Evolutionary conservation across 192 early-diverging fungal genomes (phyloP).

Genomic region (Coemansia pectinata): DNA sequence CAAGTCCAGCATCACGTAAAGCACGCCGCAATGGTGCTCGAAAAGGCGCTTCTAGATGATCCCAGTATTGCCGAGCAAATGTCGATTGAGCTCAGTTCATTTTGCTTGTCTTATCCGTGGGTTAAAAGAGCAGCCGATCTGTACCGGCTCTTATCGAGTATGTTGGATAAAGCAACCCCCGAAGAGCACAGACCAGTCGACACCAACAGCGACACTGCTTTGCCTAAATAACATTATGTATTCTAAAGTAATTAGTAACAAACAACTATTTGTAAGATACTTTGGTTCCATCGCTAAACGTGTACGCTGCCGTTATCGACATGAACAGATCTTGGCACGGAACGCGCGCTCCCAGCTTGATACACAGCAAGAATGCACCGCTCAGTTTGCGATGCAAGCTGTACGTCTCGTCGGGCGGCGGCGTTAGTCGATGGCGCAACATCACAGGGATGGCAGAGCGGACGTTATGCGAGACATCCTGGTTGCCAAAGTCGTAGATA

Average conservation of each 20-base stretch:
- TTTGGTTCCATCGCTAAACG: slow-evolving; percentile 32
- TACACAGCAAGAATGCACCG: slow-evolving; percentile 89
- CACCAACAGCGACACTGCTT: background rate
- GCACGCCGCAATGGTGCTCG: slow-evolving; percentile 28
- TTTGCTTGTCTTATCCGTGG: slow-evolving; percentile 45
- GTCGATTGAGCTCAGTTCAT: slow-evolving; percentile 42
- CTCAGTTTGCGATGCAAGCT: slow-evolving; percentile 92
- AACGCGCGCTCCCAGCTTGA: slow-evolving; percentile 69
- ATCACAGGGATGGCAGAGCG: slow-evolving; percentile 91
- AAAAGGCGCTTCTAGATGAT: slow-evolving; percentile 24
- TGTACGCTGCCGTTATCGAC: slow-evolving; percentile 35
- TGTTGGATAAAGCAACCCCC: background rate
- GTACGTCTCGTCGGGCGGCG: slow-evolving; percentile 98
- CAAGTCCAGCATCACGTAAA: slow-evolving; percentile 32
- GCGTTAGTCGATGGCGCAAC: slow-evolving; percentile 89
- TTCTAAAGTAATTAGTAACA: too few species aligned
- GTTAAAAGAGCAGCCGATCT: slow-evolving; percentile 46
- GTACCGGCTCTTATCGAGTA: slow-evolving; percentile 21
- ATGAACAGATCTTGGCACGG: slow-evolving; percentile 48
- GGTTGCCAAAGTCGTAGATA: slow-evolving; percentile 78
- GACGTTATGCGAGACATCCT: slow-evolving; percentile 81
- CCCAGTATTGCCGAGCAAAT: slow-evolving; percentile 22
- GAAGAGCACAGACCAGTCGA: background rate
- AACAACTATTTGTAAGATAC: slow-evolving; percentile 10
- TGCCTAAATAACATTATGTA: background rate